These are phyloP conservation scores for Coniochaeta sp. DNA, from an alignment of 2,329 filamentous ascomycete species.

Conservation along the genomic window DNA sequence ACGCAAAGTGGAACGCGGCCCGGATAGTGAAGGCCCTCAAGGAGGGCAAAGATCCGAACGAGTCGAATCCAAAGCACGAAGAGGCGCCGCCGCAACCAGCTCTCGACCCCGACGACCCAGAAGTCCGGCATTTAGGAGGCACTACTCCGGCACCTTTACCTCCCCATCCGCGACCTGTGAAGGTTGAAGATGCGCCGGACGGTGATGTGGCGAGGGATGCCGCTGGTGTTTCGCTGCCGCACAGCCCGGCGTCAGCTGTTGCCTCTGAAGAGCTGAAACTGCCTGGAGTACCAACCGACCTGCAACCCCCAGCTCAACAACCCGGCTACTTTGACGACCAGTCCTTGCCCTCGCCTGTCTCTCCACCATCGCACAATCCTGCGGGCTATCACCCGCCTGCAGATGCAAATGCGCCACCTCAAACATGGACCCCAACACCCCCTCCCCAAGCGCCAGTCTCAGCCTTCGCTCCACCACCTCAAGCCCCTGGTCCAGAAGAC, in stretches of 20 bases:
- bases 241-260: slow-evolving; percentile 27
- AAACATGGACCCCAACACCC: slow-evolving; percentile 12
- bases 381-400: slow-evolving; percentile 13
- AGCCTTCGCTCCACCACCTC: slow-evolving; percentile 13
- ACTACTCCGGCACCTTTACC: background rate
- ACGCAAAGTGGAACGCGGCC: slow-evolving; percentile 90
- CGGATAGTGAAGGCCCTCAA: slow-evolving; percentile 88
- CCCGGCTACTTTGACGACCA: slow-evolving; percentile 12
- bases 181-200: slow-evolving; percentile 47
- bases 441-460: slow-evolving; percentile 22
- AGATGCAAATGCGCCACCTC: slow-evolving; percentile 15
- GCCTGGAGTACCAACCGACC: slow-evolving; percentile 18
- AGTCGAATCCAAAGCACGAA: slow-evolving; percentile 68
- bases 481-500: slow-evolving; percentile 21
- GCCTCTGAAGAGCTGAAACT: slow-evolving; percentile 18
- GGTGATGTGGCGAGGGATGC: slow-evolving; percentile 25
- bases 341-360: slow-evolving; percentile 16
- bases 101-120: slow-evolving; percentile 58
- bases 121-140: slow-evolving; percentile 39
- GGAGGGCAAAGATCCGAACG: slow-evolving; percentile 85
- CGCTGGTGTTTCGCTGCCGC: slow-evolving; percentile 23
- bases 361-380: slow-evolving; percentile 20
- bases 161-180: slow-evolving; percentile 17
- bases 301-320: slow-evolving; percentile 4
- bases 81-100: slow-evolving; percentile 38